Evolutionary conservation across 768 basidiomycete species (phyloP), one percentile per base, ranked within the genome.

Genomic region (Chlorophyllum brunneum): DNA sequence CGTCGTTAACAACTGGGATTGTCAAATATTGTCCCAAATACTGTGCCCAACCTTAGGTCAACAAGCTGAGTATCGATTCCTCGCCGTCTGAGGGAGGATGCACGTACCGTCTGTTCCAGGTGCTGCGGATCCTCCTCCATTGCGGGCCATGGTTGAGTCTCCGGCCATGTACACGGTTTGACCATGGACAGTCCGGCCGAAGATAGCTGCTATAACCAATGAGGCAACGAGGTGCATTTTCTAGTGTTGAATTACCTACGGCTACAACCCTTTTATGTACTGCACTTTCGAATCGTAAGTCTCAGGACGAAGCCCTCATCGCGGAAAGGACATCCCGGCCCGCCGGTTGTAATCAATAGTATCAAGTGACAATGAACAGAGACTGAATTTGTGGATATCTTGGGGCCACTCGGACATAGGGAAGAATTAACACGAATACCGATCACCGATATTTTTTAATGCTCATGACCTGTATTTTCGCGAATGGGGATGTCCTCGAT

Each of bases 131-230:
- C 73, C 69, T 30, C 70, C 70, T 37, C 74, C 70, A 48, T 66
- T 65, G 40, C 54, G 58, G 1, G 75, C 75, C 75, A 74, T 74
- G 3, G 73, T 77, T 8, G 70, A 72, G 56, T 77, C 74, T 7
- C 75, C 74, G 0, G 73, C 74, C 36, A 75, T 54, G 50, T 74
- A 75, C 11, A 76, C 65, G 13, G 69, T 74, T 53, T 73, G 71
- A 7, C 61, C 67, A 54, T 48, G 56, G 33, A 58, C 62, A 40
- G 51, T 40, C 1, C 30, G 37, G n/a, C 48, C 44, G 18, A 55
- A 42, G 10, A 52, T 37, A 31, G 38, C 16, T 15, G 48, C 20
- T n/a, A 59, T 27, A n/a, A 34, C 36, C 8, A 54, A 31, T 30
- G 56, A 41, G 34, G 13, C n/a, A 7, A 39, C 13, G 29, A 53